Base-by-base conservation (phyloP, 2,329 filamentous ascomycete species). In the Colletotrichum sp. region DNA sequence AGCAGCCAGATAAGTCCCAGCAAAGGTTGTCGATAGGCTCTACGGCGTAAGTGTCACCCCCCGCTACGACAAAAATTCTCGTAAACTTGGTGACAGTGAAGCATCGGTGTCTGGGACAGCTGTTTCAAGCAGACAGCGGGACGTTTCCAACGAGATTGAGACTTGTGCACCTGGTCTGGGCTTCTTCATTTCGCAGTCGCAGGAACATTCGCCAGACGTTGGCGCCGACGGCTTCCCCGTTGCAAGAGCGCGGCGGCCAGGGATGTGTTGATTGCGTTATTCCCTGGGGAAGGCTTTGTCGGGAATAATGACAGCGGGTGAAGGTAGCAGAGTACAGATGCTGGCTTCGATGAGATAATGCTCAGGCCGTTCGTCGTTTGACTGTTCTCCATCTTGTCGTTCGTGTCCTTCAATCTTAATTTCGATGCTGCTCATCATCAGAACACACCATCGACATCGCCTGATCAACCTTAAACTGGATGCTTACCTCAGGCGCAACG, bases 81-180 rank as follows among this genome's bases (percentile, higher is more conserved):
- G 34, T 27, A 25, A 44, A 25, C 67, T n/a, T 48, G 55, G 32
- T 30, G 34, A 34, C 34, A 44, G 63, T 48, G 73, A 72, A 72
- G 61, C 69, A 44, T 75, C 63, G 55, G 68, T 61, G 68, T 68
- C 59, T 68, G 73, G 57, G 69, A 75, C 59, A 16, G 39, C 64
- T 61, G 73, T 75, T 75, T 75, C 73, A 72, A 75, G 64, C 73
- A 73, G 73, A 73, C 63, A 36, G 25, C 32, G 57, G 57, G 36
- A 32, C 39, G 69, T 72, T 75, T 72, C 68, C 57, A 48, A 72
- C 63, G 48, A 75, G 55, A 75, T 72, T 63, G 63, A 71, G 30
- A 27, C 67, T 39, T 44, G 59, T 52, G 30, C 68, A 71, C 68
- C 61, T 75, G 52, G 61, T 48, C 61, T 63, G 60, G 36, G 44